A percentile compares a stretch with the other conserved stretches of the same genome.
Evolutionary conservation across 1,139 yeast genomes (phyloP).

Genomic region (Dujonia santamariae): DNA sequence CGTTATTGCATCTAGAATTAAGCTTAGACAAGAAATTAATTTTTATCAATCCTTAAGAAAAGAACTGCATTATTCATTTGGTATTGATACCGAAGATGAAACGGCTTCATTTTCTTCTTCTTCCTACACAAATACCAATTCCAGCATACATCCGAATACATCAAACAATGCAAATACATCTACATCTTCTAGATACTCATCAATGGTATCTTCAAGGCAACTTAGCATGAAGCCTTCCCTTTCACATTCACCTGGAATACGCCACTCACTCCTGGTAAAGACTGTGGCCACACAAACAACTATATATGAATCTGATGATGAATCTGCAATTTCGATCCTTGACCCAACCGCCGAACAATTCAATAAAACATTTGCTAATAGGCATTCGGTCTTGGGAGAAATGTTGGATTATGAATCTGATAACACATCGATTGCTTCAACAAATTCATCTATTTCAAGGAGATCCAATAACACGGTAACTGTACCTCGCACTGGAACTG

Average conservation of each 20-base stretch:
- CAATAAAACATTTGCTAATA: constrained; percentile 21
- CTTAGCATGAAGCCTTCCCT: no score
- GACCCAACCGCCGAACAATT: constrained; percentile 24
- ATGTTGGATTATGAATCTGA: constrained; percentile 46
- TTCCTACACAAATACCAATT: background rate
- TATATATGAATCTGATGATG: constrained; percentile 9
- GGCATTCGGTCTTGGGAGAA: constrained; percentile 44
- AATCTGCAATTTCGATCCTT: constrained; percentile 10
- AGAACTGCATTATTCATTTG: constrained; percentile 7
- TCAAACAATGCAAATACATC: background rate
- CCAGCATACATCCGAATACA: background rate
- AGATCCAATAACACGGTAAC: no score
- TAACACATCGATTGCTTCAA: constrained; percentile 9
- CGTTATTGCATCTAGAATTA: constrained; percentile 38
- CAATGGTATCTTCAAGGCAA: background rate
- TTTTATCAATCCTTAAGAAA: constrained; percentile 30
- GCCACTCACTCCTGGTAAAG: constrained; percentile 6
- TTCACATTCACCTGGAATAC: background rate
- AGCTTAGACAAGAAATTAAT: constrained; percentile 41
- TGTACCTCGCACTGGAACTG: no score
- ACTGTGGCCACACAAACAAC: constrained; percentile 1
- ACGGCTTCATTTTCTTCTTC: background rate
- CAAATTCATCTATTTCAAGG: background rate
- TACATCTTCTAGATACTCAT: background rate
- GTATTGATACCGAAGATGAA: constrained; percentile 5